Evolutionary conservation across 2,329 filamentous ascomycete species (phyloP), one percentile per base, ranked within the genome.

Genomic region (Apiospora sp.): DNA sequence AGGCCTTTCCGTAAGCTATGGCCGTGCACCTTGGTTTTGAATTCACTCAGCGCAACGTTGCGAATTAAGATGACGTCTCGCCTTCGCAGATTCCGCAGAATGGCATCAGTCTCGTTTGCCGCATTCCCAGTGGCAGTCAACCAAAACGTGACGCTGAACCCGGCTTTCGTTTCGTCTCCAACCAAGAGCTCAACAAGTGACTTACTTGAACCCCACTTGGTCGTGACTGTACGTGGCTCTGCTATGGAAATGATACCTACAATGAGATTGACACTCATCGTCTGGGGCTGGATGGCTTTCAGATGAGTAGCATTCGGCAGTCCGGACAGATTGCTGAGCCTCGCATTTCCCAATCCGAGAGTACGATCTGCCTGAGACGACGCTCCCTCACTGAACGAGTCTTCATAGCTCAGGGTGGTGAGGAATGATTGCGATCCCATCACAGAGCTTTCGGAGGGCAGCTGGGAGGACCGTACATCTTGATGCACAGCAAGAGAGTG

Each of bases 81-180:
- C 0, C 90, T 84, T 67, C 91, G 87, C 44, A 97, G 83, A 0
- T 79, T 82, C 34, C 73, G 76, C n/a, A 81, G 67, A n/a, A 75
- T 27, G 27, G 43, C 43, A 14, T 48, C 34, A 5, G 68, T 72
- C 1, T 64, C 64, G 48, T 75, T 75, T 4, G 76, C 68, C 7
- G 75, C 30, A 12, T 76, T 75, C 1, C 83, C 80, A 13, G 88
- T 77, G 3, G 78, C 75, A 77, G 75, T 75, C 1, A 97, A 84
- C 96, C 96, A 98, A 80, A 97, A 94, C 3, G 93, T 95, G 71
- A 98, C 86, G 41, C 88, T 90, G 82, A 98, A 97, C 2, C 92
- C 93, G 0, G 93, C 90, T 75, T 88, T 90, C 0, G 95, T 97
- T 70, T 98, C 93, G 80, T 98, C 96, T 6, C 93, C 95, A 0